Conservation (phyloP, 2,329 filamentous ascomycete genomes). For the Akanthomyces uredinophilus region DNA sequence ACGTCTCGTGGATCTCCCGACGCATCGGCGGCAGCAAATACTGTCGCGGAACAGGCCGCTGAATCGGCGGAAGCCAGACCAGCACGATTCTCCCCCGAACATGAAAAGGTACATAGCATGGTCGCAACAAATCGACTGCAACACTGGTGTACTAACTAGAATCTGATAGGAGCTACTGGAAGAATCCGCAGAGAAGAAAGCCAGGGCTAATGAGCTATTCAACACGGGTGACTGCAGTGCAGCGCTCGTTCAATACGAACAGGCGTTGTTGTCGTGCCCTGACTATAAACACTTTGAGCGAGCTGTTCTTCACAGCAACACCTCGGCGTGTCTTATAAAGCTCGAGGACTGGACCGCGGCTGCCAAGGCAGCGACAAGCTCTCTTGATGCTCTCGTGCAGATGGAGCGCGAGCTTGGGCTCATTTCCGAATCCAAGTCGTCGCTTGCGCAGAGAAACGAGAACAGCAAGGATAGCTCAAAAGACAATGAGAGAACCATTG, state of each 20-base stretch:
- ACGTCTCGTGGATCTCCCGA: neutral
- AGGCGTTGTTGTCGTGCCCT: constrained; percentile 72
- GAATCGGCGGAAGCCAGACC: neutral
- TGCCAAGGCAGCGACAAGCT: constrained; percentile 64
- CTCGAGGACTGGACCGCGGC: constrained; percentile 81
- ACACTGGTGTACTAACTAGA: neutral
- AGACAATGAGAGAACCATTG: constrained; percentile 31
- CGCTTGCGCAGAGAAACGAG: constrained; percentile 30
- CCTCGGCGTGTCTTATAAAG: constrained; percentile 84
- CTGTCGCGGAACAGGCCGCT: neutral
- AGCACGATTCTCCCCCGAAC: neutral
- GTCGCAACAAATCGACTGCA: neutral
- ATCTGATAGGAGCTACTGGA: constrained; percentile 54
- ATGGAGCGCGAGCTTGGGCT: constrained; percentile 28
- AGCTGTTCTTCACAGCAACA: constrained; percentile 82
- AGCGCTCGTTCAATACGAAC: constrained; percentile 77
- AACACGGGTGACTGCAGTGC: constrained; percentile 63
- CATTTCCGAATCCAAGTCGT: constrained; percentile 33
- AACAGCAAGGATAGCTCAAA: constrained; percentile 21
- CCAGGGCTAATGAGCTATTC: constrained; percentile 77
- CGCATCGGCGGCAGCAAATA: neutral
- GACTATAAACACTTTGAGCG: constrained; percentile 83
- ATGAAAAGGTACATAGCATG: constrained; percentile 7
- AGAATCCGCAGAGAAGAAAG: constrained; percentile 69
- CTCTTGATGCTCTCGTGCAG: constrained; percentile 59